Conservation (phyloP, 2,329 filamentous ascomycete genomes). For the Aspergillus fischeri region DNA sequence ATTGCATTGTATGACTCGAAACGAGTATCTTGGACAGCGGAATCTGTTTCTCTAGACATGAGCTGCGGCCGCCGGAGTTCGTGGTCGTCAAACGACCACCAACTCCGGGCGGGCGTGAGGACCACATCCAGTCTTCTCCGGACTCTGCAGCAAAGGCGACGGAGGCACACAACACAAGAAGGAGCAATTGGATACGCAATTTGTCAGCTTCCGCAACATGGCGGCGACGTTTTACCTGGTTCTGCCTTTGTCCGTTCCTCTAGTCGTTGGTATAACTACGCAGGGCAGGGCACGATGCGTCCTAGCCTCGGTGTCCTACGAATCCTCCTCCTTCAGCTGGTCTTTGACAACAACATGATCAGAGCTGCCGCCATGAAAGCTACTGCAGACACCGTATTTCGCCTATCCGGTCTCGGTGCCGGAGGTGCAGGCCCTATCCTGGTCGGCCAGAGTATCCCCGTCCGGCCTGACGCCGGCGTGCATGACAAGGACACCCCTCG, state of each 20-base stretch:
- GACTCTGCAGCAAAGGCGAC: neutral
- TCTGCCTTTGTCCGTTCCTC: neutral
- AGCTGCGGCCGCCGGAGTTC: neutral
- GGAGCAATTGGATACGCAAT: neutral
- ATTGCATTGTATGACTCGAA: neutral
- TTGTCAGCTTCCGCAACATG: neutral
- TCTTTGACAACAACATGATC: neutral
- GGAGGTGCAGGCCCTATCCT: constrained; percentile 1
- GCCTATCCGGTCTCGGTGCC: neutral
- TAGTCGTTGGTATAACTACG: constrained; percentile 1
- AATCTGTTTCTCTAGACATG: neutral
- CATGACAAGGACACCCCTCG: neutral
- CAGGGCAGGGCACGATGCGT: neutral
- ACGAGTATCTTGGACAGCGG: neutral
- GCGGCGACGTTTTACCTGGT: neutral
- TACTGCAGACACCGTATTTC: constrained; percentile 1
- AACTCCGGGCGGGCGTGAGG: neutral
- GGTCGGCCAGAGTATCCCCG: neutral
- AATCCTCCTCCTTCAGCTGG: neutral
- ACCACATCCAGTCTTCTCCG: no score
- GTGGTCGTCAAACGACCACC: neutral
- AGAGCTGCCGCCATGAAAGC: constrained; percentile 1
- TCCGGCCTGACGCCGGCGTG: neutral
- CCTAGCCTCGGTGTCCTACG: neutral
- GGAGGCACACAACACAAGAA: neutral